These are phyloP conservation scores for Pyrenochaeta sp. DNA, from an alignment of 2,329 filamentous ascomycete species.

Conservation along the genomic window DNA sequence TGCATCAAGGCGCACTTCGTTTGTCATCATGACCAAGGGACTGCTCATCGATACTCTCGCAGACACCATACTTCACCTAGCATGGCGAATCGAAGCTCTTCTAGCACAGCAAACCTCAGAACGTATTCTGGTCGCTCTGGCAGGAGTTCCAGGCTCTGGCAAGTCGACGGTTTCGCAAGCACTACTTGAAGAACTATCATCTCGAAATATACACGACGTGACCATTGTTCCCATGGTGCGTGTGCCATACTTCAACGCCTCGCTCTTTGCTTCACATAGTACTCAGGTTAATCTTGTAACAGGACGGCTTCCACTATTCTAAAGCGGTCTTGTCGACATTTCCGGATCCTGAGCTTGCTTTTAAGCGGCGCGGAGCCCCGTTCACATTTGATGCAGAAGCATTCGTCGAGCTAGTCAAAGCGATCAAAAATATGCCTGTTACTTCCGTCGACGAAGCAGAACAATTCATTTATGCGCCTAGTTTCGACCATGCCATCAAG, in stretches of 20 bases:
- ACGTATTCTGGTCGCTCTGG: conserved; percentile 35
- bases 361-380: neutral
- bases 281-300: neutral
- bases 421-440: neutral
- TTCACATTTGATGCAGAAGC: neutral
- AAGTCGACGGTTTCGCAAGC: conserved; percentile 37
- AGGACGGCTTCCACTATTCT: neutral
- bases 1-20: too few species aligned
- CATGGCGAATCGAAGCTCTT: neutral
- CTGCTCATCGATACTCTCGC: neutral
- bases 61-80: neutral
- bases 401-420: neutral
- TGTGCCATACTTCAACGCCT: neutral
- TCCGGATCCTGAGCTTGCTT: neutral
- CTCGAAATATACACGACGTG: conserved; percentile 13
- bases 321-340: neutral
- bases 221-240: neutral
- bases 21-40: neutral
- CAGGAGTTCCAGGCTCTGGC: conserved; percentile 38
- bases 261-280: neutral
- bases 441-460: neutral
- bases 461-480: neutral
- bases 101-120: neutral
- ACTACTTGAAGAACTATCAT: conserved; percentile 29
- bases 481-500: neutral